Evolutionary conservation across 257 asterid species (phyloP), one percentile per base, ranked within the genome.

Genomic region (Plantago elongata): DNA sequence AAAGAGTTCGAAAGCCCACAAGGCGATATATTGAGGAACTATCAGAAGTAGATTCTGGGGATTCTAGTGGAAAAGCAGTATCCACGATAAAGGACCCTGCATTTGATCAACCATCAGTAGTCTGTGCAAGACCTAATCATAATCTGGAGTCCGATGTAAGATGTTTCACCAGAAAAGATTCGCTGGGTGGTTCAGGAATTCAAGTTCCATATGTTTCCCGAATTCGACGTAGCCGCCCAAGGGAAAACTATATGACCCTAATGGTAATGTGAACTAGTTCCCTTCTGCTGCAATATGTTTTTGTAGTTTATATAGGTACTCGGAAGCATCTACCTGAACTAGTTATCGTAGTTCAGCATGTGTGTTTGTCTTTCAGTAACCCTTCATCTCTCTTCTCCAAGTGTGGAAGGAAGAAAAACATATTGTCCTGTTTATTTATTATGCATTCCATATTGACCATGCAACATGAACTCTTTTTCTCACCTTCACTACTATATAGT

Each of bases 1-100:
- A 92, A 81, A 83, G 98, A 76, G 81, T 87, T 62, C 80, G 98
- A 48, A 92, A 83, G 73, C 98, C 98, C 64, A 92, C 98, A 11
- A 86, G 71, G 75, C 78, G 98, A 61, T 92, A 84, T 61, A 88
- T 92, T 64, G 97, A 92, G 76, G 95, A 91, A 73, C 71, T 84
- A 57, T 81, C 95, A 57, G 98, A 88, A 78, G 89, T 73, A 48
- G 98, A 90, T 65, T 73, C 80, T 42, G 66, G 82, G 67, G 95
- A 81, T 72, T 60, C 84, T 64, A 75, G 84, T 69, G 84, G 83
- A 67, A 86, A 78, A 71, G 59, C 59, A 30, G 54, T 69, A 48
- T 63, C 83, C 27, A 45, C 81, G 0, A 71, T 66, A 45, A 79
- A 71, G 72, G 66, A 59, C 50, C 57, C 64, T 50, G 73, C 68